phyloP scores from a whole-genome alignment of 2,329 filamentous ascomycete species.

The Trichophyton schoenleinii region DNA sequence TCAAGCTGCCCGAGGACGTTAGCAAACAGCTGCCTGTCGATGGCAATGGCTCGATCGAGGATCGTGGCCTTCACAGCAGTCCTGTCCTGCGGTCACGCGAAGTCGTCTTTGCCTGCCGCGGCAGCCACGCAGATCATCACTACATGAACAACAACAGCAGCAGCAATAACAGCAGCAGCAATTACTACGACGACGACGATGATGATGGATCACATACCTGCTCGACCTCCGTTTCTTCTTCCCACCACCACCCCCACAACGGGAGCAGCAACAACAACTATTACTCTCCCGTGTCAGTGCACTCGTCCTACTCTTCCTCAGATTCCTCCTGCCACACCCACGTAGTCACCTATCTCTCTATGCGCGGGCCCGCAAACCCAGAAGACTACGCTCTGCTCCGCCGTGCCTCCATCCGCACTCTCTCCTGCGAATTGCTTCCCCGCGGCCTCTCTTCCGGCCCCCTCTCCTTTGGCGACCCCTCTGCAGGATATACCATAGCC shows the following conservation, averaged over 20 bases:
- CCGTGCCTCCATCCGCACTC: slow-evolving; percentile 45
- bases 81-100: slow-evolving; percentile 45
- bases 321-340: slow-evolving; percentile 41
- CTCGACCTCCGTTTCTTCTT: slow-evolving; percentile 16
- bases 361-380: slow-evolving; percentile 42
- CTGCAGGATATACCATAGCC: slow-evolving; percentile 46
- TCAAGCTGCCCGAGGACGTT: slow-evolving; percentile 43
- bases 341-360: slow-evolving; percentile 46
- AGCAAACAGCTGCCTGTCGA: slow-evolving; percentile 42
- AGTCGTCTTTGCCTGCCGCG: slow-evolving; percentile 40
- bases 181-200: slow-evolving; percentile 21
- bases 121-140: slow-evolving; percentile 22
- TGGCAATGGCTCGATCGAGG: slow-evolving; percentile 39
- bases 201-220: slow-evolving; percentile 15
- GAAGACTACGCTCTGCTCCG: slow-evolving; percentile 43
- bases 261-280: background rate
- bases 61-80: slow-evolving; percentile 39
- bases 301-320: slow-evolving; percentile 33
- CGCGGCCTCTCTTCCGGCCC: slow-evolving; percentile 44
- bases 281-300: slow-evolving; percentile 26
- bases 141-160: slow-evolving; percentile 5
- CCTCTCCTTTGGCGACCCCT: slow-evolving; percentile 46
- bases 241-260: slow-evolving; percentile 22
- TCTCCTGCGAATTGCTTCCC: slow-evolving; percentile 46
- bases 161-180: no score